A percentile compares a stretch with the other conserved stretches of the same genome.
These are phyloP conservation scores for Fusarium xylarioides DNA, from an alignment of 2,329 filamentous ascomycete species.

Conservation along the genomic window DNA sequence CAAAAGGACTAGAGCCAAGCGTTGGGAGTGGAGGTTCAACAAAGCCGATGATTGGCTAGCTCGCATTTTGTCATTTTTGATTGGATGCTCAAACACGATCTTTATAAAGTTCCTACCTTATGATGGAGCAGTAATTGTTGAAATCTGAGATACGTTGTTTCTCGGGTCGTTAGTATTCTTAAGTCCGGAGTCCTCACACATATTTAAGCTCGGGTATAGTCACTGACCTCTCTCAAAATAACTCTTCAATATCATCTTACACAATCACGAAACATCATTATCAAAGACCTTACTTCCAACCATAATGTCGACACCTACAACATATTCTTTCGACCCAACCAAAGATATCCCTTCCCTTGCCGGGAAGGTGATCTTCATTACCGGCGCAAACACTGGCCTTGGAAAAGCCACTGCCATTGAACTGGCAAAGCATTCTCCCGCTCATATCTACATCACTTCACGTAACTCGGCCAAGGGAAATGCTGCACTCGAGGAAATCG, in stretches of 20 bases:
- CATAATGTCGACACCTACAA: rapidly evolving
- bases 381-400: neutral
- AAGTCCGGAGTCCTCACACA: rapidly evolving
- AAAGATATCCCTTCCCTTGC: neutral
- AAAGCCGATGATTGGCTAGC: neutral
- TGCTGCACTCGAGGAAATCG: rapidly evolving
- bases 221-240: rapidly evolving
- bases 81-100: neutral
- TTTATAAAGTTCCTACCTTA: rapidly evolving
- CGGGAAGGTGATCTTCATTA: neutral
- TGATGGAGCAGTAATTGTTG: neutral
- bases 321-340: rapidly evolving
- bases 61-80: neutral
- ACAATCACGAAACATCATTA: neutral
- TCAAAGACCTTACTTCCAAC: rapidly evolving
- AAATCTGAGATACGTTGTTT: too few species aligned
- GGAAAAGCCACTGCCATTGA: constrained; percentile 5
- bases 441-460: neutral
- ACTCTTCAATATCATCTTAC: too few species aligned
- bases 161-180: neutral
- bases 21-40: rapidly evolving
- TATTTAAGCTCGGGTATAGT: neutral
- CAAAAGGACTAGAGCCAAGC: neutral
- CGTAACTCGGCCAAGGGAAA: neutral
- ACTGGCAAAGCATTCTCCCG: neutral